These are phyloP conservation scores for Mycena haematopus DNA, from an alignment of 768 basidiomycete species.

Conservation along the genomic window DNA sequence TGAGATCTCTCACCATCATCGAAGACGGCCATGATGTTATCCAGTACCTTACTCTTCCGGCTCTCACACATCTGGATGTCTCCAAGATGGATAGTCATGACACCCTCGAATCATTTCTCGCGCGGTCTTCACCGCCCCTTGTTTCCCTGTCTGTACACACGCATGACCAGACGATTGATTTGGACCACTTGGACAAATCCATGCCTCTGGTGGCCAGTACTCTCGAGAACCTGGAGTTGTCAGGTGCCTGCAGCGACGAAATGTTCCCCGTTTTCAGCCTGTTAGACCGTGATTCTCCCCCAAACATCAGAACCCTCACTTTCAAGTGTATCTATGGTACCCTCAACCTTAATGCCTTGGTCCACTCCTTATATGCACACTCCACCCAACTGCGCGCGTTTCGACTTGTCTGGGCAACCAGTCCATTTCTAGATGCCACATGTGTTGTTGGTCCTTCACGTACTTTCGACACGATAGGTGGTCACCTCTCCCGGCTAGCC, in stretches of 20 bases:
- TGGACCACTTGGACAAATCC: not conserved
- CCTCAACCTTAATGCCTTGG: not conserved
- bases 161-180: not conserved
- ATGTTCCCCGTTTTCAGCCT: not conserved
- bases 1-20: not conserved
- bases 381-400: not conserved
- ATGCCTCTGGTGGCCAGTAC: not conserved
- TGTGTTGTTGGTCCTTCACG: not conserved
- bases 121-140: not conserved
- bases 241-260: too few species aligned
- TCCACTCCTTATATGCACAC: not conserved
- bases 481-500: not conserved
- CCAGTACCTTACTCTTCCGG: not conserved
- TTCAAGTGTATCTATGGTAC: not conserved
- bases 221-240: not conserved
- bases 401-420: not conserved
- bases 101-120: not conserved
- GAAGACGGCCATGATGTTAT: not conserved
- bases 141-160: not conserved
- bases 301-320: not conserved
- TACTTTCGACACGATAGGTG: not conserved
- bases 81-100: too few species aligned
- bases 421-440: not conserved
- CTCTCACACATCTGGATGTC: not conserved
- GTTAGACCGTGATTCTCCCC: too few species aligned